Evolutionary conservation across 768 basidiomycete genomes (phyloP).

Genomic region (Tulasnella sp.): DNA sequence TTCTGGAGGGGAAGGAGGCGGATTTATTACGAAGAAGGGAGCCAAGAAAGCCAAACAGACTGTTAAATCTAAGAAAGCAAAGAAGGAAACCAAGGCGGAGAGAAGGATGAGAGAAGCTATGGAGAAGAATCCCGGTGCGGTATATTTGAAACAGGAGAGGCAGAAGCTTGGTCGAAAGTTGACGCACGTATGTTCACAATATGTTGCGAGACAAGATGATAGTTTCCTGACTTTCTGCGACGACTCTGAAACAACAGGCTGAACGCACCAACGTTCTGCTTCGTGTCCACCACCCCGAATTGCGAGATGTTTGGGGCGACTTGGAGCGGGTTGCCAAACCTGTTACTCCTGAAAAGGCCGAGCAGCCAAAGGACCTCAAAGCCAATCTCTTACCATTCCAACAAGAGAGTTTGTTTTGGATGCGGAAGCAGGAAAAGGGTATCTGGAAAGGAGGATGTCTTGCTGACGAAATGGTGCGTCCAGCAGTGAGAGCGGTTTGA

Average conservation of each 20-base stretch:
- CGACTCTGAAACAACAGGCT: constrained; percentile 47
- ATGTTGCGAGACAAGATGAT: constrained; percentile 7
- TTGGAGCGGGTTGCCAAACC: constrained; percentile 60
- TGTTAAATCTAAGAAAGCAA: constrained; percentile 13
- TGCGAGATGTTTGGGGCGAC: constrained; percentile 84
- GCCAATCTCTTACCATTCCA: constrained; percentile 90
- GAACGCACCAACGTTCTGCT: constrained; percentile 66
- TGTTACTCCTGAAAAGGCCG: constrained; percentile 62
- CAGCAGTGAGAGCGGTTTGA: background rate
- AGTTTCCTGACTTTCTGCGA: constrained; percentile 24
- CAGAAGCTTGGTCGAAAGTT: constrained; percentile 67
- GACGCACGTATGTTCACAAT: constrained; percentile 53
- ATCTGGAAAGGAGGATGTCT: constrained; percentile 90
- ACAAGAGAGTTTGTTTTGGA: constrained; percentile 91
- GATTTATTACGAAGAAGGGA: constrained; percentile 6
- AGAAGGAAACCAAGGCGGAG: background rate
- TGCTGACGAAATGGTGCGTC: constrained; percentile 37
- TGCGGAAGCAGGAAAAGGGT: constrained; percentile 86
- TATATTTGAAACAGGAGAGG: constrained; percentile 39
- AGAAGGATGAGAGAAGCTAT: constrained; percentile 33
- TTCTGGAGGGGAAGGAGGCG: constrained; percentile 3
- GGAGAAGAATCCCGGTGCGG: constrained; percentile 38
- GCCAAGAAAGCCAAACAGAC: constrained; percentile 17
- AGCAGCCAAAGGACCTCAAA: constrained; percentile 80
- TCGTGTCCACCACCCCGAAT: constrained; percentile 70